Conservation (phyloP, 768 basidiomycete species). For the Kwoniella mangroviensis region DNA sequence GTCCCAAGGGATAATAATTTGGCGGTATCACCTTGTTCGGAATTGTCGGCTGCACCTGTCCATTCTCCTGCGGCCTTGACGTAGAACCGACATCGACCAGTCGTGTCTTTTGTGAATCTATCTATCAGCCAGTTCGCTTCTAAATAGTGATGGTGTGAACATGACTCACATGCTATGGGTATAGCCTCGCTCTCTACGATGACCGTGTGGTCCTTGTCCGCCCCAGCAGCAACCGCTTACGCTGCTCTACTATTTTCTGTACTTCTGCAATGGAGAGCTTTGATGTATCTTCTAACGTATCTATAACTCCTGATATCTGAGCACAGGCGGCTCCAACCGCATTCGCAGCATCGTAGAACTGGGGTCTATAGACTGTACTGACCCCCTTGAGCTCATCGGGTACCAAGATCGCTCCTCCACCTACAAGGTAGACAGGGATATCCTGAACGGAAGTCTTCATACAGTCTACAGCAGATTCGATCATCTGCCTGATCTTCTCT, state of each 20-base stretch:
- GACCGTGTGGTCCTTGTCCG: constrained; percentile 60
- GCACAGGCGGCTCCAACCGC: constrained; percentile 64
- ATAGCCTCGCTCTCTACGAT: constrained; percentile 67
- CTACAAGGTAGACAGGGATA: constrained; percentile 67
- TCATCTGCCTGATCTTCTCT: constrained; percentile 60
- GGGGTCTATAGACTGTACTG: constrained; percentile 63
- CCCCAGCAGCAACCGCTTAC: constrained; percentile 62
- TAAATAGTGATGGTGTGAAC: no score
- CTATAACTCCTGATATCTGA: constrained; percentile 67
- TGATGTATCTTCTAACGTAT: constrained; percentile 59
- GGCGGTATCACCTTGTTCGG: not conserved
- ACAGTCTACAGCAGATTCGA: constrained; percentile 64
- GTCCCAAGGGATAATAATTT: not conserved
- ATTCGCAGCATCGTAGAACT: constrained; percentile 60
- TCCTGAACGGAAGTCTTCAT: constrained; percentile 71
- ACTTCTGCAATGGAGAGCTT: constrained; percentile 54
- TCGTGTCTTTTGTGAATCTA: constrained; percentile 26
- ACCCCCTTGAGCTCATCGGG: constrained; percentile 65
- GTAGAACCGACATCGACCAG: constrained; percentile 61
- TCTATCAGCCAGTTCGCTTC: not conserved
- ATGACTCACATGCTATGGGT: constrained; percentile 59
- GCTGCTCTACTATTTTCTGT: constrained; percentile 56
- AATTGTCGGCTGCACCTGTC: constrained; percentile 24
- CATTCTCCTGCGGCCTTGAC: constrained; percentile 68
- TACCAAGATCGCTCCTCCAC: constrained; percentile 69